Base-by-base conservation (phyloP, 2,329 filamentous ascomycete species). In the Apiospora koreana region DNA sequence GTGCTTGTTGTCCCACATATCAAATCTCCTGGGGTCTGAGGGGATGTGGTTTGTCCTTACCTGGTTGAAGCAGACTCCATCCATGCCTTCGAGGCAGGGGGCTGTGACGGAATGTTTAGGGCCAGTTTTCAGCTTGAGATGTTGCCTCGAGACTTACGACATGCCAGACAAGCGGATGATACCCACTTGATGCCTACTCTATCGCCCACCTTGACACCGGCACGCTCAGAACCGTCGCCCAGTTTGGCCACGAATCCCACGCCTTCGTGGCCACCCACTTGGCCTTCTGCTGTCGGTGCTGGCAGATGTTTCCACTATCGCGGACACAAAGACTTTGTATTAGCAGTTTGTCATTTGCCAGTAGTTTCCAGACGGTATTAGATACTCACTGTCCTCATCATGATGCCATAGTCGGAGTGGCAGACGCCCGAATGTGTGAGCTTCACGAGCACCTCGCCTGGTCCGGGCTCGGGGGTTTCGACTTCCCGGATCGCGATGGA, bases 171-270 rank as follows among this genome's bases (percentile, higher is more conserved):
- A 35, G 86, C 86, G 42, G 80, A 85, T 21, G 86, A 81, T 71
- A 92, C 81, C 89, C 90, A 92, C 79, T 93, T 93, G 77, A 93
- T 87, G 18, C 91, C 91, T 10, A 93, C 91, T 9, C 90, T 84
- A 74, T 93, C 88, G 6, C 90, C 90, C n/a, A 92, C 76, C 74
- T 91, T 91, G 45, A 92, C 81, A 6, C 83, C 84, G 1, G 86
- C 88, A 25, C 87, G 83, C 9, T 87, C 88, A 0, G 89, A 25
- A 3, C 50, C 68, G 16, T 64, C 42, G n/a, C 91, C 91, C 72
- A 93, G 82, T 77, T 91, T 90, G 54, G 91, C 89, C 42, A 93
- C 83, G 68, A 86, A 86, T 54, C 89, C 89, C 1, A 93, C 87
- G 23, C 91, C 91, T 80, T 93, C 91, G 76, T 93, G 91, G 5